Evolutionary conservation across 23 red algal genomes (phyloP), one percentile per base, ranked within the genome.

Genomic region (Gracilaria caudata): DNA sequence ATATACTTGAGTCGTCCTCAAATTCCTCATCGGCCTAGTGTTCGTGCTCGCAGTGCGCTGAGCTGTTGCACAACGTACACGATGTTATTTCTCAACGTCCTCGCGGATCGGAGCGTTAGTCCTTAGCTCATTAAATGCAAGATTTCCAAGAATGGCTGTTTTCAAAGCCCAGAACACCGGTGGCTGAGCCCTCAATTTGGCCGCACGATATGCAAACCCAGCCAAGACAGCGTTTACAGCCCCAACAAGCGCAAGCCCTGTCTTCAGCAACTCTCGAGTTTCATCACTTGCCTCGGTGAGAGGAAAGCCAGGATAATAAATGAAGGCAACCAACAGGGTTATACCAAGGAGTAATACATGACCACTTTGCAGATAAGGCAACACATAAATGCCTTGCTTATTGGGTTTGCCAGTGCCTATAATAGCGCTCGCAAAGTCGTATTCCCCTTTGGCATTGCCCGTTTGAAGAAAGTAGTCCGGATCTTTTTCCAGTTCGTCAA

Each of bases 241-340:
- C 21, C 10, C 61, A 26, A 76, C 64, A 47, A 87, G 11, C 1
- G 84, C 84, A 7, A 95, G 83, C 7, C 77, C 79, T 21, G 39
- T 83, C 78, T 91, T 89, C 12, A 95, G 23, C 40, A 49, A 35
- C 10, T 68, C 51, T 21, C 84, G 25, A 39, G 71, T 59, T 12
- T 68, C 17, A 34, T 90, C 85, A 20, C 37, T 60, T 30, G 63
- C 51, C 79, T 95, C 93, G 0, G 93, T 95, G 23, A 95, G 82
- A 7, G 87, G 88, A 68, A 95, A 95, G 29, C 93, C 93, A 6
- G 93, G 93, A 46, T 95, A 95, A 63, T 95, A 87, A 29, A 95
- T 55, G 79, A 95, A 95, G 6, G 86, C 70, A 77, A 70, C 49
- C 7, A 95, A 51, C 59, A 75, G 61, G 70, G 71, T 54, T 19